Evolutionary conservation across 192 early-diverging fungal species (phyloP), one percentile per base, ranked within the genome.

Genomic region (Coemansia sp.): DNA sequence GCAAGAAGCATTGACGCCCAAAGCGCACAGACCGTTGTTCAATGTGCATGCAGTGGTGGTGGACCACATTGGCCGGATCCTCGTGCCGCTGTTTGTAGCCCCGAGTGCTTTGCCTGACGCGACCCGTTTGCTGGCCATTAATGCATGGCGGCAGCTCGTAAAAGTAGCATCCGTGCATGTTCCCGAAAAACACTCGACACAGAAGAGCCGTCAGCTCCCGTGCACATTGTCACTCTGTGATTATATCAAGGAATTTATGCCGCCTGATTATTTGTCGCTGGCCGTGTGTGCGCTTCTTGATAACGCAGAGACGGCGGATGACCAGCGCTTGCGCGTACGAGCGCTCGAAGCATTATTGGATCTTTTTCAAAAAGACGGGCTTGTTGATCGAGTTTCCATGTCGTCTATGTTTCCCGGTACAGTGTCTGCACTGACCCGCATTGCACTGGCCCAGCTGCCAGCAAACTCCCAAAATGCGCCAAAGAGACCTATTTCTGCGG

Each of bases 211-310:
- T 3, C 55, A 24, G 4, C 35, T 52, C 23, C 53, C 41, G 5
- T 38, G 53, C 5, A 60, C 45, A 0, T 14, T 76, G 15, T 0
- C 47, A 3, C 24, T 78, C 17, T 22, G 39, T 4, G 39, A 45
- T 17, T 78, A 78, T 57, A 27, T 61, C 3, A 6, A 5, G 17
- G n/a, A 24, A 3, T 50, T 58, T 49, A n/a, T 68, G 25, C 75
- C 75, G 8, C 50, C 15, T 2, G 75, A 69, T 2, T 78, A 78
- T n/a, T 2, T 73, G 51, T 59, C 76, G 4, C 39, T 79, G 15
- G 65, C 25, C 2, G 65, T 67, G 7, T 73, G 71, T 32, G 71
- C 48, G n/a, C 35, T 79, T 48, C 51, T 79, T 4, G 71, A 79
- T 38, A 79, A 62, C 29, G 67, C 71, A 1, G 76, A 79, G 58